Evolutionary conservation across 2,329 filamentous ascomycete species (phyloP), one percentile per base, ranked within the genome.

Genomic region (Corinectria fuckeliana): DNA sequence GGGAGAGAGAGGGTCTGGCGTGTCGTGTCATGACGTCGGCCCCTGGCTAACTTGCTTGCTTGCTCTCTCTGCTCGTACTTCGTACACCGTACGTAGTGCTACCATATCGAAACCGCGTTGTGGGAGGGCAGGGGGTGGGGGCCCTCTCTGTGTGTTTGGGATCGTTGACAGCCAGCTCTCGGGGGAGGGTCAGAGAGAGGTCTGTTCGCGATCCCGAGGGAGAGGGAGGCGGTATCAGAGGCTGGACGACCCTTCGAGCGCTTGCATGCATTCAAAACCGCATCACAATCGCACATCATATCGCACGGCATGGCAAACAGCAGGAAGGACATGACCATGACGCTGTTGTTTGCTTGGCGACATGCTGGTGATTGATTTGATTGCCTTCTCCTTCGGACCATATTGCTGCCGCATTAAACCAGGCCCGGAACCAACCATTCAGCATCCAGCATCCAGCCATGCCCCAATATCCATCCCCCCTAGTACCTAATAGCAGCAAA

Each of bases 181-280:
- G 67, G 54, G 66, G 49, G 54, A 59, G 55, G 68, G 60, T 66
- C 68, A 71, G 62, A 64, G 51, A 62, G 65, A 69, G 68, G 68
- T 59, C 68, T 71, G 68, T 71, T 67, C 68, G 50, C 64, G 54
- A 64, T 68, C 61, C 64, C 64, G 67, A 70, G 60, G 57, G 58
- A 67, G 58, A 67, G 62, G 62, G 58, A 64, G 58, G 61, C 58
- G 56, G 62, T 50, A 51, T 63, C 57, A 65, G 50, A 67, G 65
- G 56, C 36, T 30, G 56, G 52, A 59, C 49, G 56, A 44, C 41
- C 56, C 56, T 58, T 52, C 60, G 36, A 32, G 62, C 34, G 52
- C 51, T 36, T 64, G 63, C 59, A 65, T 65, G 62, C 56, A 62
- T 60, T 51, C 38, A 44, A 45, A 56, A 52, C 56, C 56, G 45